Base-by-base conservation (phyloP, 208 protist genomes). In the Trypanosoma congolense region DNA sequence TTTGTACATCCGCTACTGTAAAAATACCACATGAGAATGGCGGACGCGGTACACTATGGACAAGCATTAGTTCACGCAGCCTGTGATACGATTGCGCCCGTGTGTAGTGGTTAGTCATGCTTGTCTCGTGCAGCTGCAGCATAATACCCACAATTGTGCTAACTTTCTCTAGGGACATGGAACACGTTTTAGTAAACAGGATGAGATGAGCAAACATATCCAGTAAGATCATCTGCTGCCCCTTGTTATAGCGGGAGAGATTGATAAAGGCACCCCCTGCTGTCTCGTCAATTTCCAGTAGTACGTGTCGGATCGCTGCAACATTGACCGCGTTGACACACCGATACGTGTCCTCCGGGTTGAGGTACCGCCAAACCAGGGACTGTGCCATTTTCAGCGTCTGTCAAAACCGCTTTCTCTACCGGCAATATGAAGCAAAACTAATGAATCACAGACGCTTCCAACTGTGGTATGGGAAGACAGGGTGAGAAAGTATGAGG, bases 1-100 rank as follows among this genome's bases (percentile, higher is more conserved):
- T 83, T 36, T 90, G 77, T 18, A 90, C 87, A 36, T 96, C 87
- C 6, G 59, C 62, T 2, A 92, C 44, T 54, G 67, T 76, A 61
- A 96, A 95, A 8, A 96, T 73, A 59, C 80, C 79, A 30, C 80
- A 77, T 10, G 75, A 87, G 61, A 86, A 96, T 2, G 90, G 90
- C 9, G 87, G 90, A n/a, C 87, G 83, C 29, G 78, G 70, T 8
- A 93, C 85, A 55, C 85, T 93, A 61, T 95, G 86, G 35, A 71
- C 74, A 31, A 93, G 56, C 12, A 95, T 74, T 3, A 93, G 65
- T 31, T 85, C 61, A 16, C 82, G 75, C 30, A 95, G 69, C 1
- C 73, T 19, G 47, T 83, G 72, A 73, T 92, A 93, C 22, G 84
- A 90, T 33, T 73, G 63, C 1, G 68, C 65, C 4, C 81, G 73